Base-by-base conservation (phyloP, 192 early-diverging fungal species). In the Oehlia diaphana region DNA sequence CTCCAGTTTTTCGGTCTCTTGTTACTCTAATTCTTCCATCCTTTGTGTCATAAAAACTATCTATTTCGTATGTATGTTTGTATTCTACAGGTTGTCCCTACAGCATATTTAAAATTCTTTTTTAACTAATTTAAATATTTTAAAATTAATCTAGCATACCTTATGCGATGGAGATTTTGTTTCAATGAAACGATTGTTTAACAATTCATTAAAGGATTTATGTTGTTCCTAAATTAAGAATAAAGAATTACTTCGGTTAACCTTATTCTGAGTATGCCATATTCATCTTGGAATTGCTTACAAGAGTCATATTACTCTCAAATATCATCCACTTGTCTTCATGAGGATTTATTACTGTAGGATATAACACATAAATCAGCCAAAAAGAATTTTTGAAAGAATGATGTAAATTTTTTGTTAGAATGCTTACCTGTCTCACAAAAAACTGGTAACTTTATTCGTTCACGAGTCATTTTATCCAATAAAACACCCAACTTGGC, bases 401-500 rank as follows among this genome's bases (percentile, higher is more conserved):
- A 83, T 74, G n/a, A 31, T 64, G 64, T 14, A 37, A 72, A 31
- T 80, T 67, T 37, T 62, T n/a, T 37, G 35, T 9, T 50, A 33
- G 14, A 81, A 62, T 9, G 53, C 77, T 49, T 82, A 89, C 88
- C 92, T 72, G 91, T 89, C 87, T 92, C 92, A 73, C 87, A 88
- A 47, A 79, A 47, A 37, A 95, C 89, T 2, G 92, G 91, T 64
- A 96, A 80, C 23, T 80, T 78, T 26, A 95, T 80, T 35, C 95
- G 88, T 67, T 86, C 75, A 0, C 86, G 79, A 2, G 89, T 91
- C 16, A 80, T 82, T 72, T 90, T 93, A 77, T 95, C 92, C 8
- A 95, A 81, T 26, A 98, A 82, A 61, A 90, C 74, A 9, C 96
- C 96, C 12, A 98, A 86, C 83, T 98, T 98, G n/a, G 93, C 95